These are phyloP conservation scores for Chalciporus piperatus DNA, from an alignment of 768 basidiomycete species.

Conservation along the genomic window DNA sequence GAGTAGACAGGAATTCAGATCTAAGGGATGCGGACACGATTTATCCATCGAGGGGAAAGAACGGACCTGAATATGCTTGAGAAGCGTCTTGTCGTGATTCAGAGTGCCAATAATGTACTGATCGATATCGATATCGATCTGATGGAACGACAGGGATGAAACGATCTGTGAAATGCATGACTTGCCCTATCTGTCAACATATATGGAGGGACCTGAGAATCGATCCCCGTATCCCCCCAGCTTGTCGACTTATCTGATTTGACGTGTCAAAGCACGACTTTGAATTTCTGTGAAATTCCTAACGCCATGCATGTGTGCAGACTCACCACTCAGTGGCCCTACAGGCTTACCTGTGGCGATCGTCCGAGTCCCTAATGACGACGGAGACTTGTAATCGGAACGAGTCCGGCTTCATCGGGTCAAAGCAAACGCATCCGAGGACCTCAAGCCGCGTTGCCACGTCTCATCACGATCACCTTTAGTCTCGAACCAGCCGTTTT, in stretches of 20 bases:
- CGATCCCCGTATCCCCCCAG: background rate
- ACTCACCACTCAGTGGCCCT: too few species aligned
- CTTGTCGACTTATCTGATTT: background rate
- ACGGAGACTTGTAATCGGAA: background rate
- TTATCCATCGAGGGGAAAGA: constrained; percentile 19
- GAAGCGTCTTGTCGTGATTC: background rate
- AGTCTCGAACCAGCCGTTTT: too few species aligned
- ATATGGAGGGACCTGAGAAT: too few species aligned
- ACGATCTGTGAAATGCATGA: too few species aligned
- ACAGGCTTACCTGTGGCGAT: too few species aligned
- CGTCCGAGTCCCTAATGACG: background rate
- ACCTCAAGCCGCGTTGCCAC: background rate
- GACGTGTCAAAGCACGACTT: too few species aligned
- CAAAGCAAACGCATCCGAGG: background rate
- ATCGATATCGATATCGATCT: background rate
- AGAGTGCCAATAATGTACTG: background rate
- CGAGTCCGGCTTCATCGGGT: constrained; percentile 4
- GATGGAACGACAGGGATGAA: background rate
- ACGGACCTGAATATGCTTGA: constrained; percentile 12
- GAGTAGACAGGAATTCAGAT: background rate
- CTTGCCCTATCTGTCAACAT: too few species aligned
- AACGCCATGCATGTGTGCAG: too few species aligned
- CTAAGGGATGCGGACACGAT: constrained; percentile 11
- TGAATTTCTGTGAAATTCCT: too few species aligned
- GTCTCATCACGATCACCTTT: too few species aligned